phyloP scores from a whole-genome alignment of 306 rosid species.

The Prunus mongolica region DNA sequence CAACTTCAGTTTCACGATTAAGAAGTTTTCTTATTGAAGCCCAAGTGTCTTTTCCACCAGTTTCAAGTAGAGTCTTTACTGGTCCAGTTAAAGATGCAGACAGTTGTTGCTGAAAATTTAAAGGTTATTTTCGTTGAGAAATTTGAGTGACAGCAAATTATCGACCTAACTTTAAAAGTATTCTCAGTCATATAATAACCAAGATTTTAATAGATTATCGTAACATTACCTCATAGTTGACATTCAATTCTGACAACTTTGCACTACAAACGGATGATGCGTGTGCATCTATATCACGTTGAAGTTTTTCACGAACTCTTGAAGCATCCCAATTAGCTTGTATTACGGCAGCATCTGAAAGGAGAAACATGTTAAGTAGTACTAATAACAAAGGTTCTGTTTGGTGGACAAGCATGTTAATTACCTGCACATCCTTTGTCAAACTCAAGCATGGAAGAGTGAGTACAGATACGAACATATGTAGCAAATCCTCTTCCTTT shows the following conservation, averaged over 20 bases:
- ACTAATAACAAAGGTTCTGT: background rate
- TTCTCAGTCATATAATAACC: conserved; percentile 7
- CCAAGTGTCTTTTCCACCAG: conserved; percentile 73
- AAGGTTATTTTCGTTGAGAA: background rate
- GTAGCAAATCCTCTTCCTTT: too few species aligned
- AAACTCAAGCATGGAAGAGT: too few species aligned
- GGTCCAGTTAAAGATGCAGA: conserved; percentile 57
- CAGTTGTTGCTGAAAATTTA: conserved; percentile 52
- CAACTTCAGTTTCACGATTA: conserved; percentile 55
- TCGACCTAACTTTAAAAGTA: background rate
- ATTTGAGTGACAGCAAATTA: background rate
- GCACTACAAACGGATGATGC: conserved; percentile 43
- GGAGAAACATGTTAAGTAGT: conserved; percentile 4
- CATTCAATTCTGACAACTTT: conserved; percentile 43
- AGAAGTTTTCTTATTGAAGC: conserved; percentile 65
- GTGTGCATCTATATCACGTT: conserved; percentile 60
- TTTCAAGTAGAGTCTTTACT: conserved; percentile 64
- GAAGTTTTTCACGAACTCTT: conserved; percentile 57
- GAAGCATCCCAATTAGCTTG: conserved; percentile 65
- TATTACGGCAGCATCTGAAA: conserved; percentile 55
- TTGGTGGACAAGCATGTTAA: background rate
- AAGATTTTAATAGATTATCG: background rate
- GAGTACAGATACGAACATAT: too few species aligned
- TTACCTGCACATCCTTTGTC: background rate
- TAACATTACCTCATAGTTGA: conserved; percentile 51